Evolutionary conservation across 768 basidiomycete genomes (phyloP).

Genomic region (Mycena leptocephala): DNA sequence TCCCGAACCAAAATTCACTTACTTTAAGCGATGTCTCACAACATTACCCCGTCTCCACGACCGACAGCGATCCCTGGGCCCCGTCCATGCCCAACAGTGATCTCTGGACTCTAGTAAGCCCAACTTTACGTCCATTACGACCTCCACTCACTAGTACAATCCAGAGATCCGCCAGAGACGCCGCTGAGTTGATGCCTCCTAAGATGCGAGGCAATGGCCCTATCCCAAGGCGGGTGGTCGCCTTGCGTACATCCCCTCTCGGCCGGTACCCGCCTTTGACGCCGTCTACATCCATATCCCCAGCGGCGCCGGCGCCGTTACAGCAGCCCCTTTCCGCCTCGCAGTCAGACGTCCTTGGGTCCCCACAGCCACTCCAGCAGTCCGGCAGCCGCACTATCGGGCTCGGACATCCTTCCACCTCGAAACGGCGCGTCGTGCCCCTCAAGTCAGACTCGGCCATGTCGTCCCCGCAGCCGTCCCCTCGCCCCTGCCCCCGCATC

Average conservation of each 20-base stretch:
- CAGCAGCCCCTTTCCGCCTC: neutral
- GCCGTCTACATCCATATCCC: neutral
- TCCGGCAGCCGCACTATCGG: conserved; percentile 15
- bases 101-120: conserved; percentile 16
- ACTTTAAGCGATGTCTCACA: neutral
- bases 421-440: neutral
- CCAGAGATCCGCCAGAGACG: neutral
- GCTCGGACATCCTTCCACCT: conserved; percentile 21
- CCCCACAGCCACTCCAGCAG: neutral
- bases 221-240: neutral
- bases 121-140: neutral
- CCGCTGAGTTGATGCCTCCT: neutral
- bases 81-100: conserved; percentile 21
- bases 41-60: neutral
- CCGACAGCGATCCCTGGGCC: neutral
- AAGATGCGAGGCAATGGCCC: neutral
- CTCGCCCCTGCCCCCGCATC: neutral
- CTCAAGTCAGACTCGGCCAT: neutral
- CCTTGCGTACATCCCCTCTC: neutral
- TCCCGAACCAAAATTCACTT: neutral
- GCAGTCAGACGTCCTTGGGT: neutral
- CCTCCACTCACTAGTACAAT: neutral
- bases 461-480: neutral
- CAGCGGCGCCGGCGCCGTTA: neutral
- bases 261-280: neutral